Percentiles rank a stretch among this genome's conserved stretches.
These are phyloP conservation scores for Ambrosia artemisiifolia DNA, from an alignment of 129 eudicot species.

Conservation along the genomic window DNA sequence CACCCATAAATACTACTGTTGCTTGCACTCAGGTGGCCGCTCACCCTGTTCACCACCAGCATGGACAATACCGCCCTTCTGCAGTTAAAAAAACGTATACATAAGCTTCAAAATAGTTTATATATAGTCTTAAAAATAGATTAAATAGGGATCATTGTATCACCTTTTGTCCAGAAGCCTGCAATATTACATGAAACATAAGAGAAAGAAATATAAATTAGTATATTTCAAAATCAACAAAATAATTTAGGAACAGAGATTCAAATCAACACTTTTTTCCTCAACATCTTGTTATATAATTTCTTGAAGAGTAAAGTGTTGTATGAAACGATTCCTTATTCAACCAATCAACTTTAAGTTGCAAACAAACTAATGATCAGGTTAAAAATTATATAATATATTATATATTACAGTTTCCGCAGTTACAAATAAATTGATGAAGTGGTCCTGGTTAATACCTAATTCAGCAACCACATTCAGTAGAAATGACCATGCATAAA, in stretches of 20 bases:
- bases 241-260: neutral
- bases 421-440: neutral
- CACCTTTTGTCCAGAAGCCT: slow-evolving; percentile 51
- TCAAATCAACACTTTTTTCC: neutral
- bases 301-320: neutral
- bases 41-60: slow-evolving; percentile 58
- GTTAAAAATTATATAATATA: too few species aligned
- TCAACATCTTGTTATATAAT: neutral
- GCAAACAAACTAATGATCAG: neutral
- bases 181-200: slow-evolving; percentile 17
- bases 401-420: neutral
- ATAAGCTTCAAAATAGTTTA: neutral
- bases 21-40: slow-evolving; percentile 73
- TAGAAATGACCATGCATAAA: too few species aligned
- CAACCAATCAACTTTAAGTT: neutral
- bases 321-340: neutral
- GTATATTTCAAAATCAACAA: neutral
- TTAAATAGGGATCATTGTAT: neutral
- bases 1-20: slow-evolving; percentile 39
- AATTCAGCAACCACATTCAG: neutral
- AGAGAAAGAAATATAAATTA: slow-evolving; percentile 2
- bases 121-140: neutral
- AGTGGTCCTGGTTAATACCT: neutral
- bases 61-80: slow-evolving; percentile 44
- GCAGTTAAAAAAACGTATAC: slow-evolving; percentile 22